A percentile compares a stretch with the other conserved stretches of the same genome.
phyloP scores from a whole-genome alignment of 1,139 yeast species.

The Hansenula sp. region DNA sequence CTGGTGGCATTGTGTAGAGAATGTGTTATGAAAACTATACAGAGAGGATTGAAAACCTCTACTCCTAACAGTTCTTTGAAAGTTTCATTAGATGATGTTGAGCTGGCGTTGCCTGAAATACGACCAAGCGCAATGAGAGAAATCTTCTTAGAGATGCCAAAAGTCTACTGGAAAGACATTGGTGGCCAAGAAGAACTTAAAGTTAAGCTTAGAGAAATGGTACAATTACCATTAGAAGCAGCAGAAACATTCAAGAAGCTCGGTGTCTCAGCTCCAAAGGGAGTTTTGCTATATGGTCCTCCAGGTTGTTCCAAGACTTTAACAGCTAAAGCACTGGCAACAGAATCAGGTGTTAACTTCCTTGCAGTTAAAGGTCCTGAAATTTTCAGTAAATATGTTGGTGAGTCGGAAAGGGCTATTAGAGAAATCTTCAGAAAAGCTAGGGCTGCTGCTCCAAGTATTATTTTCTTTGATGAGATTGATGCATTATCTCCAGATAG shows the following conservation, averaged over 20 bases:
- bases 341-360: slow-evolving; percentile 90
- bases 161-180: slow-evolving; percentile 89
- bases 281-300: slow-evolving; percentile 87
- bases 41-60: slow-evolving; percentile 43
- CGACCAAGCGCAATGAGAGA: slow-evolving; percentile 98
- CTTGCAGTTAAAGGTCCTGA: slow-evolving; percentile 96
- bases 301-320: slow-evolving; percentile 96
- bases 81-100: slow-evolving; percentile 49
- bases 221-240: slow-evolving; percentile 86
- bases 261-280: slow-evolving; percentile 90
- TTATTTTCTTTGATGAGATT: slow-evolving; percentile 90
- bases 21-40: slow-evolving; percentile 79
- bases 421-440: slow-evolving; percentile 90
- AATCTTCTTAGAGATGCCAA: slow-evolving; percentile 88
- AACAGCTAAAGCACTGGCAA: slow-evolving; percentile 92
- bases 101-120: slow-evolving; percentile 66
- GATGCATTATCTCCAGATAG: slow-evolving; percentile 86
- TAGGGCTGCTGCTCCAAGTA: slow-evolving; percentile 88
- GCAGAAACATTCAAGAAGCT: slow-evolving; percentile 68
- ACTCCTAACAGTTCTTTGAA: slow-evolving; percentile 33
- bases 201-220: slow-evolving; percentile 77
- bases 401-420: slow-evolving; percentile 87
- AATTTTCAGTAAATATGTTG: slow-evolving; percentile 88
- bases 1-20: slow-evolving; percentile 83
- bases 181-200: slow-evolving; percentile 92